Conservation (phyloP, 306 rosid genomes). For the Inga leiocalycina region DNA sequence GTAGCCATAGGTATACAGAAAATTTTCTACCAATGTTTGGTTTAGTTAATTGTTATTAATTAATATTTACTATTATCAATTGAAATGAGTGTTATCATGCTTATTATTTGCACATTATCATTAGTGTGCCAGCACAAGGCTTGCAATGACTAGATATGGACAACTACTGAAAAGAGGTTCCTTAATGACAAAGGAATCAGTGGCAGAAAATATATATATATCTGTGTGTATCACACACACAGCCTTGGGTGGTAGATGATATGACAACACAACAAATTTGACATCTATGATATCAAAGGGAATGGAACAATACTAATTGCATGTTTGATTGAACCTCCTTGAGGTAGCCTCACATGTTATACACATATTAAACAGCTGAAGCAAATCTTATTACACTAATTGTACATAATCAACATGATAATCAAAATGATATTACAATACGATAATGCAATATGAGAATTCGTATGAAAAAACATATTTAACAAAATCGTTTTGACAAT, state of each 20-base stretch:
- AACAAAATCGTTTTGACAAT: conserved; percentile 32
- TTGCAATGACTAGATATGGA: conserved; percentile 3
- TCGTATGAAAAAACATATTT: conserved; percentile 23
- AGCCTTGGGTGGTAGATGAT: neutral
- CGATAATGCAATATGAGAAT: conserved; percentile 19
- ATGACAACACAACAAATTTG: conserved; percentile 20
- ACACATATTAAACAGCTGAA: conserved; percentile 23
- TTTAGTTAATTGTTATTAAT: neutral
- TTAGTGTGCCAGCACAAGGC: conserved; percentile 5
- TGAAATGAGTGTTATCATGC: neutral
- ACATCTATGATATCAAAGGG: conserved; percentile 4
- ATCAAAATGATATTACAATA: conserved; percentile 6
- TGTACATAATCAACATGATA: conserved; percentile 20
- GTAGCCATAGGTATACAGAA: neutral
- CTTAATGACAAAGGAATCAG: neutral
- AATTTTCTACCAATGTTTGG: too few species aligned
- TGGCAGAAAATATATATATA: too few species aligned
- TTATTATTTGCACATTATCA: conserved; percentile 20
- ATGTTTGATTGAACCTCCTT: conserved; percentile 20
- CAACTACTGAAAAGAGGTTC: conserved; percentile 11
- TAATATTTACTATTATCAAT: neutral
- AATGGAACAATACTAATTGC: conserved; percentile 15
- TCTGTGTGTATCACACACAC: neutral
- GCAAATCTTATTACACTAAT: conserved; percentile 9
- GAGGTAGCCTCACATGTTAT: conserved; percentile 23